Evolutionary conservation across 495 filamentous ascomycete genomes (phyloP).

Genomic region (Arthonia radiata): DNA sequence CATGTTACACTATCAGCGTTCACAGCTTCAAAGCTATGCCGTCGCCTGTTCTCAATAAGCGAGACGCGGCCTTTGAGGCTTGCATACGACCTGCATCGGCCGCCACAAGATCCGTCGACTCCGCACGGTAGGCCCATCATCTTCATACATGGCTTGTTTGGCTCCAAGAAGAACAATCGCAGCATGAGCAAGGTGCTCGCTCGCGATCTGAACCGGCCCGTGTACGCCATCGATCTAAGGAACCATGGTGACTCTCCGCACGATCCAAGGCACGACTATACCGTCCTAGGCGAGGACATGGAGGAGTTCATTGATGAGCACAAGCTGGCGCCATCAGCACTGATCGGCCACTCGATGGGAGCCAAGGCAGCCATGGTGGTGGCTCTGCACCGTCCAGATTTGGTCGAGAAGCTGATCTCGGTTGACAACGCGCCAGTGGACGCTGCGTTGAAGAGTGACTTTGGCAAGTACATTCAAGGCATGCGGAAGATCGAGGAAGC

Average conservation of each 20-base stretch:
- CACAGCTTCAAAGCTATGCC: no score
- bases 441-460: constrained; percentile 43
- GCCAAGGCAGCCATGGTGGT: constrained; percentile 88
- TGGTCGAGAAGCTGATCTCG: constrained; percentile 43
- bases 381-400: constrained; percentile 38
- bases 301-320: constrained; percentile 56
- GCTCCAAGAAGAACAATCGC: constrained; percentile 86
- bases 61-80: no score
- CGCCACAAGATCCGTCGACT: constrained; percentile 19
- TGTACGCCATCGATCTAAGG: constrained; percentile 74
- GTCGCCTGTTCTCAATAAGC: no score
- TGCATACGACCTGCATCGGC: constrained; percentile 33
- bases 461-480: constrained; percentile 57
- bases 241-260: constrained; percentile 90
- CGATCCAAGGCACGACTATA: constrained; percentile 52
- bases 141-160: constrained; percentile 84
- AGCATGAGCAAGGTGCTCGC: constrained; percentile 87
- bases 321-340: constrained; percentile 36
- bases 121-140: constrained; percentile 37
- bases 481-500: constrained; percentile 61
- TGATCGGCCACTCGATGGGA: constrained; percentile 96
- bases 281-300: constrained; percentile 67
- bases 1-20: no score
- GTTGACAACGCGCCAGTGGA: constrained; percentile 90
- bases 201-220: constrained; percentile 49